A percentile compares a stretch with the other conserved stretches of the same genome.
These are phyloP conservation scores for Pterocarpus macrocarpus DNA, from an alignment of 306 rosid genomes.

Conservation along the genomic window DNA sequence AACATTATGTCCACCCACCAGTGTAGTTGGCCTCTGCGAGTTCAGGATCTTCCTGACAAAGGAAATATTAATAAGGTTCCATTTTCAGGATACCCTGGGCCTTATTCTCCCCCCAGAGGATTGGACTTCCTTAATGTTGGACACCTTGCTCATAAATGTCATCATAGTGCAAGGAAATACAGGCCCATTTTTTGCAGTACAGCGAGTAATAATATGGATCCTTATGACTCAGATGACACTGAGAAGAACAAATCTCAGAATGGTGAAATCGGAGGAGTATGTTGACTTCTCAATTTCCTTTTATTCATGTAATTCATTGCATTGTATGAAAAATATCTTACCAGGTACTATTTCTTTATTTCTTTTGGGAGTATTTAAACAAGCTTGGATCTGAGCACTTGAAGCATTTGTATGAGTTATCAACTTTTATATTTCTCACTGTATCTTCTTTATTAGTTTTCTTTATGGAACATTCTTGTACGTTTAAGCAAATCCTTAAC, in stretches of 20 bases:
- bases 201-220: slow-evolving; percentile 54
- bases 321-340: slow-evolving; percentile 20
- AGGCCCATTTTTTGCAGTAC: slow-evolving; percentile 62
- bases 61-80: slow-evolving; percentile 63
- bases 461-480: background rate
- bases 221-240: slow-evolving; percentile 68
- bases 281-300: slow-evolving; percentile 46
- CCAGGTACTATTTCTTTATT: background rate
- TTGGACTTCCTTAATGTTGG: slow-evolving; percentile 55
- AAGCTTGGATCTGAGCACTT: background rate
- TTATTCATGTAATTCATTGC: slow-evolving; percentile 38
- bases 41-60: slow-evolving; percentile 64
- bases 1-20: slow-evolving; percentile 76
- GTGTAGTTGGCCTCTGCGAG: slow-evolving; percentile 69
- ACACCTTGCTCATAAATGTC: slow-evolving; percentile 48
- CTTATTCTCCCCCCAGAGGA: slow-evolving; percentile 61
- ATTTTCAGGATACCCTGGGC: slow-evolving; percentile 55
- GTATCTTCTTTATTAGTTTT: background rate
- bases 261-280: slow-evolving; percentile 64
- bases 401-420: slow-evolving; percentile 7
- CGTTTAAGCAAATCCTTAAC: no score
- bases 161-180: slow-evolving; percentile 52
- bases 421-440: background rate
- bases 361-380: background rate
- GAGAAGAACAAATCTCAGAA: slow-evolving; percentile 56